Conservation (phyloP, 768 basidiomycete species). For the Brasilioporus rufonigricans region DNA sequence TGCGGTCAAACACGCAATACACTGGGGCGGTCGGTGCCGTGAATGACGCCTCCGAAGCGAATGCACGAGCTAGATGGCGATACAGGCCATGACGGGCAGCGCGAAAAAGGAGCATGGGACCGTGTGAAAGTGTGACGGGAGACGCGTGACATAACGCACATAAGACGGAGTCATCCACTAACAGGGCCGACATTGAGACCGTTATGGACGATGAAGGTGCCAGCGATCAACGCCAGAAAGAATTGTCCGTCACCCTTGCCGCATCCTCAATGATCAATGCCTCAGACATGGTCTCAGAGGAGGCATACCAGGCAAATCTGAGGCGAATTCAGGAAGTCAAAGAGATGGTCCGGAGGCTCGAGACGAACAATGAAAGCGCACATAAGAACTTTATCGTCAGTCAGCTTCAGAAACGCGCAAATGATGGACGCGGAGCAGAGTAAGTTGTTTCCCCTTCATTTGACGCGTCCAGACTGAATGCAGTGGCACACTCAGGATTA, state of each 20-base stretch:
- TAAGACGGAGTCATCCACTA: neutral
- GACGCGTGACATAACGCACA: constrained; percentile 13
- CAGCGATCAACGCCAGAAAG: constrained; percentile 9
- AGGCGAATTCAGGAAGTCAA: constrained; percentile 30
- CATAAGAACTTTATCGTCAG: constrained; percentile 33
- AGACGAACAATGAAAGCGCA: constrained; percentile 42
- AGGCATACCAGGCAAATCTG: constrained; percentile 25
- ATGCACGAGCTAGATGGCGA: constrained; percentile 34
- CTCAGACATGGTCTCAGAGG: constrained; percentile 16
- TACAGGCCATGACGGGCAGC: neutral
- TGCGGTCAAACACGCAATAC: constrained; percentile 86
- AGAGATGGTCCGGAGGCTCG: constrained; percentile 27
- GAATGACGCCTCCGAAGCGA: constrained; percentile 48
- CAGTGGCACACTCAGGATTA: constrained; percentile 14
- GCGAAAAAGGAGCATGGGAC: constrained; percentile 11
- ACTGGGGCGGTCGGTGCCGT: constrained; percentile 42
- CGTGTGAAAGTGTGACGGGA: constrained; percentile 21
- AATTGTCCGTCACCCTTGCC: constrained; percentile 14
- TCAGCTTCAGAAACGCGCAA: constrained; percentile 36
- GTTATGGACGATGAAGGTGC: constrained; percentile 19
- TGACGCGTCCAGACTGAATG: neutral
- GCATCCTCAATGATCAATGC: constrained; percentile 27
- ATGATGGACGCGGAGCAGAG: constrained; percentile 48
- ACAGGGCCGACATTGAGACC: neutral
- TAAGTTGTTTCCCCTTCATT: constrained; percentile 19